phyloP scores from a whole-genome alignment of 2,329 filamentous ascomycete genomes.

The Aureobasidium subglaciale region DNA sequence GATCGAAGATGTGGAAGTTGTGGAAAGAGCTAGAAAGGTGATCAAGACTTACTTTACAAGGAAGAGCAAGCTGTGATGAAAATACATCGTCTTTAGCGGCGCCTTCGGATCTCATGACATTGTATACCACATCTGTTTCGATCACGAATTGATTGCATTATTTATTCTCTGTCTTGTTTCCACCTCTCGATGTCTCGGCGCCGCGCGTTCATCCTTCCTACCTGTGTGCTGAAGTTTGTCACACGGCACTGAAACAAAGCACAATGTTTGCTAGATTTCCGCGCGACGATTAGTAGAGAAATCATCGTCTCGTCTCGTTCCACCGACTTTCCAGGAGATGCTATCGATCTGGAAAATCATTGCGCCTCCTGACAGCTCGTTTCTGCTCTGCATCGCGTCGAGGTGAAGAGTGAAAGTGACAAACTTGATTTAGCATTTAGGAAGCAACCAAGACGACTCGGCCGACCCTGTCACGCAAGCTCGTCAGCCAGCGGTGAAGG shows the following conservation, averaged over 20 bases:
- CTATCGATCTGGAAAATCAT: too few relatives aligned
- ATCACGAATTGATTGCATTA: not conserved
- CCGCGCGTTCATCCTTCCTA: conserved; percentile 8
- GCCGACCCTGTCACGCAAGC: not conserved
- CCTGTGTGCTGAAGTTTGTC: too few relatives aligned
- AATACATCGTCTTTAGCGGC: too few relatives aligned
- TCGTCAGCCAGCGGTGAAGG: not conserved
- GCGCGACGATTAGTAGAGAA: too few relatives aligned
- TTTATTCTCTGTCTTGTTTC: not conserved
- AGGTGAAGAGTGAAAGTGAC: too few relatives aligned
- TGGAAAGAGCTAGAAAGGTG: conserved; percentile 64
- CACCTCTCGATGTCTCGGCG: not conserved
- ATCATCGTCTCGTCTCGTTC: too few relatives aligned
- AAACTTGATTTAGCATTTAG: too few relatives aligned
- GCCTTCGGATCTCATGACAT: not conserved
- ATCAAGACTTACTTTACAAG: conserved; percentile 67
- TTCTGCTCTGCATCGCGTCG: too few relatives aligned
- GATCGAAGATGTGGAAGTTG: conserved; percentile 70
- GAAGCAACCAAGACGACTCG: not conserved
- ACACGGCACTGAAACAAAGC: too few relatives aligned
- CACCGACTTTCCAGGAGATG: too few relatives aligned
- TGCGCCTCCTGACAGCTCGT: too few relatives aligned
- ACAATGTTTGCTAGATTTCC: too few relatives aligned
- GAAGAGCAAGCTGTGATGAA: conserved; percentile 27
- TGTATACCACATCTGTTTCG: not conserved